These are phyloP conservation scores for Pestalotiopsis fici DNA, from an alignment of 2,329 filamentous ascomycete genomes.

Conservation along the genomic window DNA sequence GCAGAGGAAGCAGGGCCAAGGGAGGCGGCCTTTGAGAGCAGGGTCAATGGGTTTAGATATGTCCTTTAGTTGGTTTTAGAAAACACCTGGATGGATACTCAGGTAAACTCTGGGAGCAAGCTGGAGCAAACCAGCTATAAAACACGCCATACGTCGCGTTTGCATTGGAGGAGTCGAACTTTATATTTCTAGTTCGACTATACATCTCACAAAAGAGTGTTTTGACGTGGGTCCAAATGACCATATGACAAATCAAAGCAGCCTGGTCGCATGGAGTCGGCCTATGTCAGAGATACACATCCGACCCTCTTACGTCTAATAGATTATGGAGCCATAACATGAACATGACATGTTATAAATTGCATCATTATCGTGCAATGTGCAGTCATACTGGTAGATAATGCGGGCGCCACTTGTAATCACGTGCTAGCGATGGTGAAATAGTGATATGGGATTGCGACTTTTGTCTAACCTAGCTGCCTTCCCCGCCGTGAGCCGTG, in stretches of 20 bases:
- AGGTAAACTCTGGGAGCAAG: background rate
- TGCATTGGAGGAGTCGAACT: too few species aligned
- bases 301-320: too few species aligned
- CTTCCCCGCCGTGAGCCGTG: background rate
- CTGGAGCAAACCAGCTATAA: background rate
- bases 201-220: too few species aligned
- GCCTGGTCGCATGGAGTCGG: too few species aligned
- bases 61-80: slow-evolving; percentile 20
- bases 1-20: background rate
- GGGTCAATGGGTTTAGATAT: slow-evolving; percentile 29
- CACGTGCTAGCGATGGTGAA: slow-evolving; percentile 18
- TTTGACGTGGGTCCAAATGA: too few species aligned
- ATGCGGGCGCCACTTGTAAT: background rate
- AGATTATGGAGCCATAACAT: too few species aligned
- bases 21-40: slow-evolving; percentile 9
- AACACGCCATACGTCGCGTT: too few species aligned
- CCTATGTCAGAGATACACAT: too few species aligned
- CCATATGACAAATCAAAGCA: too few species aligned
- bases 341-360: background rate
- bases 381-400: background rate
- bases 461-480: background rate
- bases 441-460: slow-evolving; percentile 15
- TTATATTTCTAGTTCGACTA: too few species aligned
- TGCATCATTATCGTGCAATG: background rate
- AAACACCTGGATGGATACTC: background rate